Conservation (phyloP, 2,329 filamentous ascomycete genomes). For the Neonectria faginata region DNA sequence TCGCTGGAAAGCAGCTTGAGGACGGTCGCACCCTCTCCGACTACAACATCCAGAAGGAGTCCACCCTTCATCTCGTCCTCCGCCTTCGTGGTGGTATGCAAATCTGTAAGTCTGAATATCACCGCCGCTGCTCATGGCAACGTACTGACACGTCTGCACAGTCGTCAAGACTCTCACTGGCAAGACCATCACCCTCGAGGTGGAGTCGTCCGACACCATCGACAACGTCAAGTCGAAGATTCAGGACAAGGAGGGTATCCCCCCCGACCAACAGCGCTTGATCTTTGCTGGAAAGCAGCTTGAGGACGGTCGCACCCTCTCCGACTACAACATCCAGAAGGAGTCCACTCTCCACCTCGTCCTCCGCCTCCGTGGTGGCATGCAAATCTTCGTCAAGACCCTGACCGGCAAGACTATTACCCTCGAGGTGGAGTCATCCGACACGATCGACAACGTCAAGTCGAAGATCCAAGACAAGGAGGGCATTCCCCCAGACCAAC, state of each 20-base stretch:
- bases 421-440: slow-evolving; percentile 86
- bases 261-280: slow-evolving; percentile 92
- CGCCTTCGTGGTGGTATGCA: slow-evolving; percentile 76
- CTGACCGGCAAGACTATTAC: slow-evolving; percentile 95
- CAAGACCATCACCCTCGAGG: slow-evolving; percentile 93
- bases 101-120: slow-evolving; percentile 66
- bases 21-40: slow-evolving; percentile 76
- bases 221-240: slow-evolving; percentile 98
- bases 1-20: slow-evolving; percentile 96
- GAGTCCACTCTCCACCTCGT: slow-evolving; percentile 88
- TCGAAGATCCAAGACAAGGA: slow-evolving; percentile 94
- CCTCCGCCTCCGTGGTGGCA: slow-evolving; percentile 88
- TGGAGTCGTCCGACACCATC: slow-evolving; percentile 90
- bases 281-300: slow-evolving; percentile 98
- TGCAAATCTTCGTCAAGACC: slow-evolving; percentile 91
- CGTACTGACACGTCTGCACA: slow-evolving; percentile 39
- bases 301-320: slow-evolving; percentile 90
- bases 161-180: slow-evolving; percentile 88
- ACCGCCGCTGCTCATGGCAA: not conserved
- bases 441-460: slow-evolving; percentile 96
- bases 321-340: slow-evolving; percentile 97
- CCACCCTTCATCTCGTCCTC: slow-evolving; percentile 79
- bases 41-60: slow-evolving; percentile 72
- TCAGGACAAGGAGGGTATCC: slow-evolving; percentile 97
- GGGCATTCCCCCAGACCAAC: slow-evolving; percentile 94